Evolutionary conservation across 2,329 filamentous ascomycete species (phyloP).

Genomic region (Lasiodiplodia sp.): DNA sequence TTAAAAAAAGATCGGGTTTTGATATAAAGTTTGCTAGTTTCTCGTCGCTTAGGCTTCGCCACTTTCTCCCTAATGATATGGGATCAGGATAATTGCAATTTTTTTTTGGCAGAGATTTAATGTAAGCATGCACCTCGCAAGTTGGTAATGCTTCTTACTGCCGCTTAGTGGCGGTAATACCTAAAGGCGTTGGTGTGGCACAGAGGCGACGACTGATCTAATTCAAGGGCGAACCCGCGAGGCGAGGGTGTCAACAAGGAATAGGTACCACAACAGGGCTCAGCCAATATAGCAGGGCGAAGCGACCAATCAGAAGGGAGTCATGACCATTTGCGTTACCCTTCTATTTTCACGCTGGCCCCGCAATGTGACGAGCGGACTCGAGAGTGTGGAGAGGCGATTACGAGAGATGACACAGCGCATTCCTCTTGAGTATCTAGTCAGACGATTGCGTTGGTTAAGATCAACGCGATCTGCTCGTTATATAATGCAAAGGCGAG

Average conservation of each 20-base stretch:
- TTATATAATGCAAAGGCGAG: neutral
- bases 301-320: neutral
- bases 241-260: neutral
- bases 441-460: neutral
- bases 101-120: neutral
- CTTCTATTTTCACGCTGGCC: neutral
- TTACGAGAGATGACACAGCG: neutral
- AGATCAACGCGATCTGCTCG: conserved; percentile 13
- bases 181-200: too few relatives aligned
- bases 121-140: neutral
- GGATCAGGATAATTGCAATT: neutral
- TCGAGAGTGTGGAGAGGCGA: neutral
- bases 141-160: neutral
- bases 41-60: neutral
- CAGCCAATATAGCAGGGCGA: neutral
- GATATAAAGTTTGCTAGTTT: too few relatives aligned
- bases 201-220: too few relatives aligned
- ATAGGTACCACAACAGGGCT: neutral
- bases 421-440: neutral
- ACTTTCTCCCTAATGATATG: neutral
- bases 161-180: too few relatives aligned
- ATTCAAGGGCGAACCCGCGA: neutral
- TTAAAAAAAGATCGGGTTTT: too few relatives aligned
- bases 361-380: neutral
- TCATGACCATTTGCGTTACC: neutral